These are phyloP conservation scores for Geotrichum histeridarum DNA, from an alignment of 1,139 yeast genomes.

Conservation along the genomic window DNA sequence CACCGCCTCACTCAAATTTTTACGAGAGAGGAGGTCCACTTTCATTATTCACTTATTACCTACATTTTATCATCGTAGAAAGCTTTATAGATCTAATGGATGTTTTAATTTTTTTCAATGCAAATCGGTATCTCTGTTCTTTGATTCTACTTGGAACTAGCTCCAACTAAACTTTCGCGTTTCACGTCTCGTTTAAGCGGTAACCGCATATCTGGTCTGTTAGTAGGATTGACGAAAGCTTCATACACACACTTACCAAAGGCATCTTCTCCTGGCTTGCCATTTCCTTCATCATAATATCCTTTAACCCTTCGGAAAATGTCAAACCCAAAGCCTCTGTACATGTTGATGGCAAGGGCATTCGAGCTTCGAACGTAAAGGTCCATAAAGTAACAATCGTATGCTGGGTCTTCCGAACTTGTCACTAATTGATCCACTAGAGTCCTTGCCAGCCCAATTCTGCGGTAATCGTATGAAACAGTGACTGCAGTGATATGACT, in stretches of 20 bases:
- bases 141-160: constrained; percentile 17
- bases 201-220: constrained; percentile 38
- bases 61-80: background rate
- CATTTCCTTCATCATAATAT: constrained; percentile 61
- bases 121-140: too few species aligned
- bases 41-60: constrained; percentile 10
- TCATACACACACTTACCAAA: constrained; percentile 57
- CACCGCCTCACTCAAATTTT: constrained; percentile 51
- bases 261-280: constrained; percentile 67
- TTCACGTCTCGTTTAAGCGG: constrained; percentile 53
- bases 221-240: background rate
- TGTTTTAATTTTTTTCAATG: background rate
- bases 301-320: constrained; percentile 87
- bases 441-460: constrained; percentile 73
- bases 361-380: constrained; percentile 87
- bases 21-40: constrained; percentile 56
- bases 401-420: constrained; percentile 53
- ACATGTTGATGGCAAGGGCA: constrained; percentile 68
- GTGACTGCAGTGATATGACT: constrained; percentile 97
- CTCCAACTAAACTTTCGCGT: constrained; percentile 28
- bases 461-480: constrained; percentile 71
- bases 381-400: constrained; percentile 75
- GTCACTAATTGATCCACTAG: constrained; percentile 70
- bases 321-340: constrained; percentile 79
- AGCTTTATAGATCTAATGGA: too few species aligned